Conservation (phyloP, 1,139 yeast species). For the Blastobotrys illinoisensis region DNA sequence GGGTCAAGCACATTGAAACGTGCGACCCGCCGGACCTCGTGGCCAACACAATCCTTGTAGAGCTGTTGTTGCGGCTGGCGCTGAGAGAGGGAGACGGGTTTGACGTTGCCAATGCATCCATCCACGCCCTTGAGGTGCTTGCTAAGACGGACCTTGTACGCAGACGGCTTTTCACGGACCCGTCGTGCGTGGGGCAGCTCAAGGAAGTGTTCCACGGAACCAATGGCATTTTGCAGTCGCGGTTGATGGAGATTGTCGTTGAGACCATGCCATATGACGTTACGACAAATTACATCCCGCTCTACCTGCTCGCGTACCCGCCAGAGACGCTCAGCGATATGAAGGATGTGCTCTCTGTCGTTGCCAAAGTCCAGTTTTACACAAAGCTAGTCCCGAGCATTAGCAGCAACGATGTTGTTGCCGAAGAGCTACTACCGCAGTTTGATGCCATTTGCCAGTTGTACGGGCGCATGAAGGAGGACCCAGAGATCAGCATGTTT, state of each 20-base stretch:
- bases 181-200: slow-evolving; percentile 11
- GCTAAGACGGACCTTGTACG: slow-evolving; percentile 19
- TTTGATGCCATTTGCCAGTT: slow-evolving; percentile 15
- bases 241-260: slow-evolving; percentile 17
- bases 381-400: slow-evolving; percentile 17
- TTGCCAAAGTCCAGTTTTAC: slow-evolving; percentile 23
- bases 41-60: slow-evolving; percentile 20
- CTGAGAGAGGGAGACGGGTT: slow-evolving; percentile 4
- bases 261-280: slow-evolving; percentile 16
- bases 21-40: slow-evolving; percentile 22
- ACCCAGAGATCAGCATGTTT: slow-evolving; percentile 16
- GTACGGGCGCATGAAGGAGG: slow-evolving; percentile 12
- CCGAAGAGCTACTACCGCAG: slow-evolving; percentile 11
- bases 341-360: slow-evolving; percentile 16
- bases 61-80: slow-evolving; percentile 16
- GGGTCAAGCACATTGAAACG: slow-evolving; percentile 17
- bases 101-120: slow-evolving; percentile 8
- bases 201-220: slow-evolving; percentile 2
- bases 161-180: slow-evolving; percentile 22
- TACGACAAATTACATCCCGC: slow-evolving; percentile 11
- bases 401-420: slow-evolving; percentile 9
- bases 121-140: slow-evolving; percentile 14
- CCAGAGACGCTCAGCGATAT: slow-evolving; percentile 1
- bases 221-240: slow-evolving; percentile 17
- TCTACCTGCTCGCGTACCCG: slow-evolving; percentile 12